Conservation (phyloP, 2,329 filamentous ascomycete species). For the Rutstroemia sp. region DNA sequence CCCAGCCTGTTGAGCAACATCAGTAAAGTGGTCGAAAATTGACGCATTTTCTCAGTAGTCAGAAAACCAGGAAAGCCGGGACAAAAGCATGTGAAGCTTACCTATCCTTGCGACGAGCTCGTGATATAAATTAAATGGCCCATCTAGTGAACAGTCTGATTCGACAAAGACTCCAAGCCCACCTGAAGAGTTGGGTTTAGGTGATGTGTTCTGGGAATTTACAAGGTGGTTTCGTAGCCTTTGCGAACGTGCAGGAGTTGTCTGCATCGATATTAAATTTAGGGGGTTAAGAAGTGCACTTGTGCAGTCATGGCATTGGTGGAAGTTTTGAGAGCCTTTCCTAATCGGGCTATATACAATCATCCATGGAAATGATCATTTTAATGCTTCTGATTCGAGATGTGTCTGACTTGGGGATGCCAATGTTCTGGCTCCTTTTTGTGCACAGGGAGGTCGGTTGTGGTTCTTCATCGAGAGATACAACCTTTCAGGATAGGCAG, state of each 20-base stretch:
- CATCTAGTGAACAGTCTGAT: neutral
- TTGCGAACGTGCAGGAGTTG: constrained; percentile 1
- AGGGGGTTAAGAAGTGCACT: constrained; percentile 6
- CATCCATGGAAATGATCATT: neutral
- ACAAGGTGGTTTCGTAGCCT: neutral
- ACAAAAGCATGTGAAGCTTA: neutral
- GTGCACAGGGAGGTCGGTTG: neutral
- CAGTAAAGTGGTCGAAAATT: neutral
- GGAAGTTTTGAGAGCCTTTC: neutral
- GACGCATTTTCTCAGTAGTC: constrained; percentile 3
- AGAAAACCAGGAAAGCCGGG: neutral
- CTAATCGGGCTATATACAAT: constrained; percentile 3
- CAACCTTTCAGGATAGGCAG: neutral
- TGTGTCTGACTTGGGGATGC: neutral
- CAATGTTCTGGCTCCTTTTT: too few species aligned
- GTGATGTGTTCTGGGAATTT: neutral
- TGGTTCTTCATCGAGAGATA: neutral
- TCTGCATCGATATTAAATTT: constrained; percentile 2
- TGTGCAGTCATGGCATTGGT: constrained; percentile 1
- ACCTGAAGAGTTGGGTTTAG: neutral
- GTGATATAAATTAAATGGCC: too few species aligned
- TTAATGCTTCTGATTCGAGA: neutral
- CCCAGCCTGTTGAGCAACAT: constrained; percentile 15
- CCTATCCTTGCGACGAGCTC: neutral
- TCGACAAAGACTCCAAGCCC: neutral